Conservation (phyloP, 768 basidiomycete species). For the Mycena capillaripes region DNA sequence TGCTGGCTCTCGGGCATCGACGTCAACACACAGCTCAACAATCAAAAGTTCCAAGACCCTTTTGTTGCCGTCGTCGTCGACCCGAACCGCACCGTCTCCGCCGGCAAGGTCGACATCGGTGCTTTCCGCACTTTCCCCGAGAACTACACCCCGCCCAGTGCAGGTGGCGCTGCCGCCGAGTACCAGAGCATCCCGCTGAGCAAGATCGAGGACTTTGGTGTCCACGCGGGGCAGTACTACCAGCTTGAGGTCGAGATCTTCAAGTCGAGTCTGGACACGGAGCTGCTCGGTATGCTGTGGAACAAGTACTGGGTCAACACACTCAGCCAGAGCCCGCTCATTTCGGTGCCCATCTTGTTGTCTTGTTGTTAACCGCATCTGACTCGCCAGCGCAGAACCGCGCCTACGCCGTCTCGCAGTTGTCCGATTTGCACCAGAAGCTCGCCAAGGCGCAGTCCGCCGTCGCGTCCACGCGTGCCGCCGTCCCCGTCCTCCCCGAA, state of each 20-base stretch:
- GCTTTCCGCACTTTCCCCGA: constrained; percentile 98
- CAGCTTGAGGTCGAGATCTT: constrained; percentile 95
- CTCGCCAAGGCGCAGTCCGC: constrained; percentile 77
- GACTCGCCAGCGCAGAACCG: constrained; percentile 75
- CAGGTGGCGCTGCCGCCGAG: constrained; percentile 72
- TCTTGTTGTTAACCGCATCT: background rate
- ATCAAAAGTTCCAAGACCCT: constrained; percentile 96
- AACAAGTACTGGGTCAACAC: constrained; percentile 99
- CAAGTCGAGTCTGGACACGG: constrained; percentile 90
- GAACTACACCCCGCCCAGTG: constrained; percentile 88
- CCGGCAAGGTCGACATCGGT: constrained; percentile 98
- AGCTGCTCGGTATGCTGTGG: constrained; percentile 92
- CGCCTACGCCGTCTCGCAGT: constrained; percentile 92
- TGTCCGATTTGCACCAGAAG: constrained; percentile 92
- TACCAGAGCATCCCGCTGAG: constrained; percentile 96
- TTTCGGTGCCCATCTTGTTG: constrained; percentile 69
- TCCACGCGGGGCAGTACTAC: constrained; percentile 97
- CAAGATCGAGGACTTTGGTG: constrained; percentile 99
- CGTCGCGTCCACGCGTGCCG: constrained; percentile 71
- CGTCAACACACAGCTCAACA: constrained; percentile 95
- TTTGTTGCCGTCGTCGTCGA: constrained; percentile 99
- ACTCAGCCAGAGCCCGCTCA: constrained; percentile 90
- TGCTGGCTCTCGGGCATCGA: constrained; percentile 99
- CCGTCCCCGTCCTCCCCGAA: constrained; percentile 69
- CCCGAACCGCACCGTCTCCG: constrained; percentile 97